Evolutionary conservation across 768 basidiomycete species (phyloP).

Genomic region (Tulasnella calospora): DNA sequence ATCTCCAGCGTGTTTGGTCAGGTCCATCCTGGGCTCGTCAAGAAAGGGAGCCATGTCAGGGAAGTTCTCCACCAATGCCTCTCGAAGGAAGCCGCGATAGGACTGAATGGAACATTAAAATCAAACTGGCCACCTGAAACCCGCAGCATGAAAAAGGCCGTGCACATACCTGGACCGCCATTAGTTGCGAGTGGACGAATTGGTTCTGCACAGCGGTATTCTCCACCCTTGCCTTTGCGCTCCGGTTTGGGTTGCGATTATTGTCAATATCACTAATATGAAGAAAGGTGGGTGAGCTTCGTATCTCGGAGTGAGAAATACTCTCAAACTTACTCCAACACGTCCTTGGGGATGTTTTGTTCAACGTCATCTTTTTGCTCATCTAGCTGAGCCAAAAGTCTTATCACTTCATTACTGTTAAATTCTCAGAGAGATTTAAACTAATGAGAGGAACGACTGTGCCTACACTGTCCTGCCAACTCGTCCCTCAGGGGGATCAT

Average conservation of each 20-base stretch:
- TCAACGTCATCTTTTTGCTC: slow-evolving; percentile 23
- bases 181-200: slow-evolving; percentile 85
- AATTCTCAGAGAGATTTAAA: neutral
- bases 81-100: slow-evolving; percentile 61
- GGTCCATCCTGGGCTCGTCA: slow-evolving; percentile 34
- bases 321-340: slow-evolving; percentile 17
- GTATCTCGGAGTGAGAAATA: neutral
- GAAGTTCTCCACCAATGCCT: slow-evolving; percentile 66
- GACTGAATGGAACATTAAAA: slow-evolving; percentile 43
- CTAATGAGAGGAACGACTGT: neutral
- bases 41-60: slow-evolving; percentile 58
- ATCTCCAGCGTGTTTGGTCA: neutral
- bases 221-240: slow-evolving; percentile 75
- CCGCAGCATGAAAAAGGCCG: slow-evolving; percentile 1
- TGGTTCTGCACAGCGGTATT: slow-evolving; percentile 84
- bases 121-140: neutral
- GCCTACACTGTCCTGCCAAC: slow-evolving; percentile 28
- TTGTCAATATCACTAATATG: slow-evolving; percentile 63
- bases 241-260: slow-evolving; percentile 71
- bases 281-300: neutral
- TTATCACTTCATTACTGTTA: slow-evolving; percentile 24
- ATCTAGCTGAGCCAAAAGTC: slow-evolving; percentile 25
- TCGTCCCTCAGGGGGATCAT: slow-evolving; percentile 22
- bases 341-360: slow-evolving; percentile 26
- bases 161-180: slow-evolving; percentile 61